phyloP scores from a whole-genome alignment of 1,284 basidiomycete genomes.

The Ceratobasidium sp. region DNA sequence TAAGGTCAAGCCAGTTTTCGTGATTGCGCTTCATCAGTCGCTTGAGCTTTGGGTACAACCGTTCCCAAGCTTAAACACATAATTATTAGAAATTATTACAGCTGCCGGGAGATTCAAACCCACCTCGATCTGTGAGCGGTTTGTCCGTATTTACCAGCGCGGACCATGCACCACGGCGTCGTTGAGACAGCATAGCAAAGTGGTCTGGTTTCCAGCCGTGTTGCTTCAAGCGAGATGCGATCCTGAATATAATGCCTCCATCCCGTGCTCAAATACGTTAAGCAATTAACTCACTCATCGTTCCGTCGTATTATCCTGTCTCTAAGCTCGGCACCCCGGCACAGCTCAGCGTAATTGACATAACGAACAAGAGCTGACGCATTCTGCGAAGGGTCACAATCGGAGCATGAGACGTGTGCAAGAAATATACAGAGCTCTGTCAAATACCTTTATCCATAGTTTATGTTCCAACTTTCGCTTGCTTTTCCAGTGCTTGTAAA shows the following conservation, averaged over 20 bases:
- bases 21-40: conserved; percentile 26
- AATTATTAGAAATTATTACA: neutral
- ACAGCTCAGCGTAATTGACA: neutral
- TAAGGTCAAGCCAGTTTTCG: neutral
- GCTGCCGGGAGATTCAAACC: neutral
- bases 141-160: conserved; percentile 4
- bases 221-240: conserved; percentile 14
- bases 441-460: conserved; percentile 10
- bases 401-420: neutral
- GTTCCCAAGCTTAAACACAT: conserved; percentile 19
- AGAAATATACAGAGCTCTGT: neutral
- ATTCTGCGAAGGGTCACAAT: neutral
- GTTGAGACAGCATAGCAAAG: conserved; percentile 19
- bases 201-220: conserved; percentile 25
- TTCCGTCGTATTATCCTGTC: neutral
- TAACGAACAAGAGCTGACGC: conserved; percentile 29
- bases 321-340: conserved; percentile 3
- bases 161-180: conserved; percentile 9
- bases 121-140: conserved; percentile 40
- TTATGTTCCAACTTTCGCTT: conserved; percentile 3
- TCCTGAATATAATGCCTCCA: neutral
- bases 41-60: conserved; percentile 31
- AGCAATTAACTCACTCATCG: conserved; percentile 25
- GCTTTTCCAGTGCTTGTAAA: conserved; percentile 23
- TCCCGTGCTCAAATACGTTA: neutral